A percentile compares a stretch with the other conserved stretches of the same genome.
These are phyloP conservation scores for Saccharomycopsis sp. DNA, from an alignment of 805 yeast genomes.

Conservation along the genomic window DNA sequence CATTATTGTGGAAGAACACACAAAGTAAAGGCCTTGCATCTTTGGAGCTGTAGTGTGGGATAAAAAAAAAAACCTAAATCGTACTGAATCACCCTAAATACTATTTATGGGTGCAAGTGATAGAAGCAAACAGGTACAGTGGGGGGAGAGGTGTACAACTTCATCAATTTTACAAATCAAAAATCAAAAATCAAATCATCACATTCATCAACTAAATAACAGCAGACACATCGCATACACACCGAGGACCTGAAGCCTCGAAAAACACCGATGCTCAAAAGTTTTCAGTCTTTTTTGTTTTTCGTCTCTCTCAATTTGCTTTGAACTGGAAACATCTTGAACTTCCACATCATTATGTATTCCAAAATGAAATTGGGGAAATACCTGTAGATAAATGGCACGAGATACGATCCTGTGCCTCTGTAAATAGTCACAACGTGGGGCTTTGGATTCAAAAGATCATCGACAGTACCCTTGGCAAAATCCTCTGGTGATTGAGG, in stretches of 20 bases:
- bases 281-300: not conserved
- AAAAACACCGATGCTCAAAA: not conserved
- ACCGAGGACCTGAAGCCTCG: not conserved
- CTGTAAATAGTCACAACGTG: constrained; percentile 44
- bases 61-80: too few species aligned
- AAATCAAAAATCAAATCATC: too few species aligned
- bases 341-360: constrained; percentile 31
- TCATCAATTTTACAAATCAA: too few species aligned
- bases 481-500: constrained; percentile 56
- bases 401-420: constrained; percentile 38
- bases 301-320: not conserved
- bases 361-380: constrained; percentile 43
- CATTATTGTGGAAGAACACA: too few species aligned
- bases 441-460: constrained; percentile 30
- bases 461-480: constrained; percentile 46
- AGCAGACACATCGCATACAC: not conserved
- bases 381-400: constrained; percentile 29
- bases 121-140: too few species aligned
- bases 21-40: too few species aligned
- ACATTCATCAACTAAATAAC: too few species aligned
- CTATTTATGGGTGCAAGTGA: too few species aligned
- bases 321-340: constrained; percentile 32
- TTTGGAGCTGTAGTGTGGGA: too few species aligned
- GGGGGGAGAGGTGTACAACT: too few species aligned
- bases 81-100: too few species aligned